Percentiles rank a stretch among this genome's conserved stretches.
Conservation (phyloP, 2,329 filamentous ascomycete genomes). For the Talaromyces sp. region DNA sequence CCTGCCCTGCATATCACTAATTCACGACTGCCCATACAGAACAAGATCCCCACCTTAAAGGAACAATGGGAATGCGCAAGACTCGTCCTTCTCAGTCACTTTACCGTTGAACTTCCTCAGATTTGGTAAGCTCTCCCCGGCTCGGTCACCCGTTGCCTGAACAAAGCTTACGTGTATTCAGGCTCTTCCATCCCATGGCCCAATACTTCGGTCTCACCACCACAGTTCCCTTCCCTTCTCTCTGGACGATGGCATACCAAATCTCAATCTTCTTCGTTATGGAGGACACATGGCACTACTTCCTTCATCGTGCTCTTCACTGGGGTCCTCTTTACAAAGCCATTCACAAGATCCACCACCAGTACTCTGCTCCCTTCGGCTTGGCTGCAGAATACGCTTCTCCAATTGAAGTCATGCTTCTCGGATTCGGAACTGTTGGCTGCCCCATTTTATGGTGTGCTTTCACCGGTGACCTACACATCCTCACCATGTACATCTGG, state of each 20-base stretch:
- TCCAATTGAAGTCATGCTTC: conserved; percentile 92
- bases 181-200: conserved; percentile 93
- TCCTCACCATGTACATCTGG: conserved; percentile 97
- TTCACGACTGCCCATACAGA: conserved; percentile 35
- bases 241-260: conserved; percentile 84
- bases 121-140: conserved; percentile 64
- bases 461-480: conserved; percentile 81
- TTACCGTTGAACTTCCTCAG: conserved; percentile 96
- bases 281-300: conserved; percentile 99
- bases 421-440: conserved; percentile 82
- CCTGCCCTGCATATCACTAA: background rate
- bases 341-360: conserved; percentile 99
- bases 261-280: conserved; percentile 92
- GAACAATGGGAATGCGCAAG: conserved; percentile 95
- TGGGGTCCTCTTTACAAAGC: conserved; percentile 93
- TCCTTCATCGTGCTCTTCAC: conserved; percentile 88
- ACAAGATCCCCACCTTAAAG: conserved; percentile 84
- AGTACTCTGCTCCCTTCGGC: conserved; percentile 96
- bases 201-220: conserved; percentile 87
- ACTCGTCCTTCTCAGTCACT: conserved; percentile 89
- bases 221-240: conserved; percentile 80
- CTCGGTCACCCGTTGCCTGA: background rate
- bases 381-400: conserved; percentile 96
- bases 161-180: conserved; percentile 23
- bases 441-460: conserved; percentile 79